phyloP scores from a whole-genome alignment of 192 early-diverging fungal species.

The Coemansia umbellata region DNA sequence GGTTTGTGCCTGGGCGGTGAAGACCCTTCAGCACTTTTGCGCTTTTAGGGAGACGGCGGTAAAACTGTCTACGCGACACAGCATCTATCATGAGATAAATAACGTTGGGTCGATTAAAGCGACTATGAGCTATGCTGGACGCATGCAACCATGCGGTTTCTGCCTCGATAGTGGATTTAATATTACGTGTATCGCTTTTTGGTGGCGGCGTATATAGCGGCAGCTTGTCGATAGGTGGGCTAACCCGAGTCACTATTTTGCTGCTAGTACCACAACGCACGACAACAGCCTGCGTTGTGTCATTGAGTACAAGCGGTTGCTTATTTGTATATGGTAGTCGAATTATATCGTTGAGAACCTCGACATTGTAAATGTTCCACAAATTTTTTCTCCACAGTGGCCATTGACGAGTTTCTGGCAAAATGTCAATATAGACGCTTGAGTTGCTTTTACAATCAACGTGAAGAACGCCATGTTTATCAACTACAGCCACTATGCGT shows the following conservation, averaged over 20 bases:
- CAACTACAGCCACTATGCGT: constrained; percentile 41
- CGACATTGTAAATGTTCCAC: constrained; percentile 47
- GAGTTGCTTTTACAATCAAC: constrained; percentile 16
- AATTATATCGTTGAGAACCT: constrained; percentile 25
- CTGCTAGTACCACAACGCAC: constrained; percentile 45
- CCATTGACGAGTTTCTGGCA: constrained; percentile 55
- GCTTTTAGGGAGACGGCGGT: constrained; percentile 52
- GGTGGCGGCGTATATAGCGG: constrained; percentile 8
- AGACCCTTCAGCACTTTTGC: constrained; percentile 20
- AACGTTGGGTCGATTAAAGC: constrained; percentile 43
- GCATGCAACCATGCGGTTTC: not conserved
- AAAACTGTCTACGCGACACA: constrained; percentile 51
- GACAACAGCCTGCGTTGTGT: constrained; percentile 47
- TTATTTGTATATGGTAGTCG: constrained; percentile 17
- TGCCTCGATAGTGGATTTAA: not conserved
- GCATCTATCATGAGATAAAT: constrained; percentile 56
- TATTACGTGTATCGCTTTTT: constrained; percentile 24
- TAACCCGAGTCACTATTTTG: constrained; percentile 33
- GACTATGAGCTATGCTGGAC: not conserved
- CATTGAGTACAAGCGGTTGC: constrained; percentile 23
- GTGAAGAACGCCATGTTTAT: constrained; percentile 29
- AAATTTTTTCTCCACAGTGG: constrained; percentile 46
- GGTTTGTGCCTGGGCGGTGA: constrained; percentile 24
- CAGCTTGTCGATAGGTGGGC: constrained; percentile 14
- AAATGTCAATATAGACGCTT: constrained; percentile 34